Evolutionary conservation across 2,329 filamentous ascomycete genomes (phyloP), one percentile per base, ranked within the genome.

Genomic region (Orbilia brochopaga): DNA sequence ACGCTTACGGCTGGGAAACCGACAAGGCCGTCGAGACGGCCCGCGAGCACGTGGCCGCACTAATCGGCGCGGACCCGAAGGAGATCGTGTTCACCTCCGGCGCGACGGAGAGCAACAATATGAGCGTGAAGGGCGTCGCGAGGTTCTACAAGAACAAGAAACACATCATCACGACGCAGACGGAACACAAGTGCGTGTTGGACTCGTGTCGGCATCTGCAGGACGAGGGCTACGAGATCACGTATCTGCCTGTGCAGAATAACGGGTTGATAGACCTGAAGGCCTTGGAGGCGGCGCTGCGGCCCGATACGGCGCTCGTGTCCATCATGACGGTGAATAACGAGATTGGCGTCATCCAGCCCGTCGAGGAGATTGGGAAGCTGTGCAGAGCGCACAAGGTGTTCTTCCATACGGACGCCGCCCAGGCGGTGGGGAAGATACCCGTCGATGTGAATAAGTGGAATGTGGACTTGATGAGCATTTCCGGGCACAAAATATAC

Each of bases 261-360:
- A 93, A 91, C 75, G 94, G 94, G n/a, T 82, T 97, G 75, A 83
- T 99, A 77, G 86, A 89, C 75, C 85, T 99, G 83, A 85, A 90
- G 46, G 87, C 94, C 76, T 85, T 99, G 30, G 90, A 95, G 81
- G 90, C 88, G 21, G 91, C 93, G 23, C 95, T 99, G 74, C 87
- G 90, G 72, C 92, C 92, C 0, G 92, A 97, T 72, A 99, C 94
- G 13, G 88, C 87, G 48, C 82, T 99, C 30, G 92, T 97, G 80
- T 97, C 92, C 78, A 90, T 99, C 80, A 99, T 99, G 94, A 88
- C 94, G 0, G 94, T 99, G 78, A 99, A 99, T 83, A 99, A 99
- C 80, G 94, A 99, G 81, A 97, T 99, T 77, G 94, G 94, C 78
- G 94, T 99, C n/a, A 95, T 99, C 67, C 94, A 99, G 80, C 94